A percentile compares a stretch with the other conserved stretches of the same genome.
Evolutionary conservation across 805 yeast species (phyloP).

Genomic region (Tetrapisispora taiwanensis): DNA sequence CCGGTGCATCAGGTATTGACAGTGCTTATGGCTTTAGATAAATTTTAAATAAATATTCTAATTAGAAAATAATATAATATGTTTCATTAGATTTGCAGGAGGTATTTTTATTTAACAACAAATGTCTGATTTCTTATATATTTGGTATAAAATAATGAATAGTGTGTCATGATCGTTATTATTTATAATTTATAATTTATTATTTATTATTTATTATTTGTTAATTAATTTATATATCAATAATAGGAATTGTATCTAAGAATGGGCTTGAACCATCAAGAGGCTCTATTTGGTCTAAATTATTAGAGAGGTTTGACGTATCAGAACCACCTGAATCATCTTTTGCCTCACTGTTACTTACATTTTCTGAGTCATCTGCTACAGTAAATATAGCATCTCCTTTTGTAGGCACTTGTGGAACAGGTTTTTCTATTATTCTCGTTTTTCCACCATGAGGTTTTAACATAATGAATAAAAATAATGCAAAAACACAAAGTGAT

Average conservation of each 20-base stretch:
- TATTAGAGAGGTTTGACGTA: not conserved
- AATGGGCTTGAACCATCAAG: not conserved
- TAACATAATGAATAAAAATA: slow-evolving; percentile 59
- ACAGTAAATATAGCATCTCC: not conserved
- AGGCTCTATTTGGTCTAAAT: not conserved
- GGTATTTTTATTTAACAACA: too few species aligned
- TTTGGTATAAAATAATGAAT: too few species aligned
- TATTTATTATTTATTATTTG: not conserved
- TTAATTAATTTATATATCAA: not conserved
- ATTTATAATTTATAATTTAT: too few species aligned
- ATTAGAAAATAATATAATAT: not conserved
- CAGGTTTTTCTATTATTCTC: not conserved
- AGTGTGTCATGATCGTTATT: too few species aligned
- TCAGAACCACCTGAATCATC: not conserved
- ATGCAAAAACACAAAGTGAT: slow-evolving; percentile 56
- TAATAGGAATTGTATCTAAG: not conserved
- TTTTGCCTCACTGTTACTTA: not conserved
- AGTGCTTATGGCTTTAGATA: slow-evolving; percentile 38
- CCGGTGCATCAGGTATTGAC: slow-evolving; percentile 37
- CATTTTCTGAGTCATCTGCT: not conserved
- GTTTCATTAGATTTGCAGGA: not conserved
- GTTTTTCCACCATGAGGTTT: slow-evolving; percentile 37
- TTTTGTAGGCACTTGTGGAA: not conserved
- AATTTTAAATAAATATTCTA: not conserved
- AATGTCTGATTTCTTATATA: too few species aligned